Percentiles rank a stretch among this genome's conserved stretches.
Evolutionary conservation across 768 basidiomycete genomes (phyloP).

Genomic region (Naganishia onofrii): DNA sequence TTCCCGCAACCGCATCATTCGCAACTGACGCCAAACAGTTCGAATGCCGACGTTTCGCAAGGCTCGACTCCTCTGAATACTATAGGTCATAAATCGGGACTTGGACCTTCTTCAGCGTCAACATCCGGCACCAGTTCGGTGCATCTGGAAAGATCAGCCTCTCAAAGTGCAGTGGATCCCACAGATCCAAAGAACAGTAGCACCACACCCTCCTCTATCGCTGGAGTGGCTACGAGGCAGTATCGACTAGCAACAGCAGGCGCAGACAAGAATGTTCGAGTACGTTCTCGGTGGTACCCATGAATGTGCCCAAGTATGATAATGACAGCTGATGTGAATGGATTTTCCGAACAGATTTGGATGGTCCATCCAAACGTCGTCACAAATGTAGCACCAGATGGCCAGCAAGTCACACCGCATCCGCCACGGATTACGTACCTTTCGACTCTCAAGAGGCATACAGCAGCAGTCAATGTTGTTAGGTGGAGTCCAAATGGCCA

Average conservation of each 20-base stretch:
- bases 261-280: conserved; percentile 94
- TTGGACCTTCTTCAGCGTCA: conserved; percentile 3
- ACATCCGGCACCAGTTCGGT: conserved; percentile 8
- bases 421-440: conserved; percentile 93
- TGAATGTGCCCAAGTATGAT: too few species aligned
- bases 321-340: background rate
- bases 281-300: conserved; percentile 57
- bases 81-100: background rate
- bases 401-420: conserved; percentile 53
- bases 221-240: conserved; percentile 54
- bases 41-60: conserved; percentile 20
- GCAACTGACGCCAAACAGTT: conserved; percentile 52
- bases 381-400: conserved; percentile 56
- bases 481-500: conserved; percentile 96
- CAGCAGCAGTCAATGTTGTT: conserved; percentile 92
- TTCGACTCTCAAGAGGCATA: conserved; percentile 86
- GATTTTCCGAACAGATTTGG: conserved; percentile 65
- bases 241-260: conserved; percentile 92
- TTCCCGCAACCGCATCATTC: conserved; percentile 66
- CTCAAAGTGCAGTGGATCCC: conserved; percentile 4
- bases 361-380: conserved; percentile 88
- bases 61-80: background rate
- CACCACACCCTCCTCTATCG: conserved; percentile 15
- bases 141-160: background rate
- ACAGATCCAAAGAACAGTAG: background rate